Conservation (phyloP, 169 alveolate genomes). For the Cryptosporidium baileyi region DNA sequence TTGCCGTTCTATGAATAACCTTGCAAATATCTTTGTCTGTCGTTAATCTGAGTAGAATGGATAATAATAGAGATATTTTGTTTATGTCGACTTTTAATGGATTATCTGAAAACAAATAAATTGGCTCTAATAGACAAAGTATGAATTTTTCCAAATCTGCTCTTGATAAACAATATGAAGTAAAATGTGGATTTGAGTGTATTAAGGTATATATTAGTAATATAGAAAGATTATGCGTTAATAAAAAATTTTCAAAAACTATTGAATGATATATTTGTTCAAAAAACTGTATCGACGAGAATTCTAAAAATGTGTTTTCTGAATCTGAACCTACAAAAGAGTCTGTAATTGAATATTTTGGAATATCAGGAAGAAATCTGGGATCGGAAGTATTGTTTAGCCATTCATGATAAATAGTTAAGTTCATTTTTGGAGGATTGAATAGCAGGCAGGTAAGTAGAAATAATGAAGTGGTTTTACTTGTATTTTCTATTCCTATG, state of each 20-base stretch:
- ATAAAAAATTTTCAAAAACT: not conserved
- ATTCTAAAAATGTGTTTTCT: not conserved
- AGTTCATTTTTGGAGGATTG: slow-evolving; percentile 4
- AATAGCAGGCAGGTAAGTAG: slow-evolving; percentile 9
- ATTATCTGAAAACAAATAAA: not conserved
- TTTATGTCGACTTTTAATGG: not conserved
- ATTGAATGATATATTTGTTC: slow-evolving; percentile 44
- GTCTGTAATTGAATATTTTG: not conserved
- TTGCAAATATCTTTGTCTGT: slow-evolving; percentile 18
- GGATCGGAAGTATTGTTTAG: slow-evolving; percentile 38
- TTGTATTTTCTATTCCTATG: not conserved
- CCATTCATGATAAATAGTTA: slow-evolving; percentile 17
- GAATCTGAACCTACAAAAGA: not conserved
- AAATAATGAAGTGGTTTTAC: not conserved
- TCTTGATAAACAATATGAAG: slow-evolving; percentile 42
- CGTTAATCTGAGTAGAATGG: slow-evolving; percentile 25
- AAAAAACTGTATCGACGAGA: not conserved
- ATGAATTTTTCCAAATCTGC: slow-evolving; percentile 15
- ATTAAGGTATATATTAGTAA: slow-evolving; percentile 1
- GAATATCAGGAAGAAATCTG: slow-evolving; percentile 34
- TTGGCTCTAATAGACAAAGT: slow-evolving; percentile 16
- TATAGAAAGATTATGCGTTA: not conserved
- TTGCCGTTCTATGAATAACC: not conserved
- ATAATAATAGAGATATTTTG: not conserved
- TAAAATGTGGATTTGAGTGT: slow-evolving; percentile 41